Evolutionary conservation across 164 flowering plant genomes (phyloP).

Genomic region (Platanus orientalis): DNA sequence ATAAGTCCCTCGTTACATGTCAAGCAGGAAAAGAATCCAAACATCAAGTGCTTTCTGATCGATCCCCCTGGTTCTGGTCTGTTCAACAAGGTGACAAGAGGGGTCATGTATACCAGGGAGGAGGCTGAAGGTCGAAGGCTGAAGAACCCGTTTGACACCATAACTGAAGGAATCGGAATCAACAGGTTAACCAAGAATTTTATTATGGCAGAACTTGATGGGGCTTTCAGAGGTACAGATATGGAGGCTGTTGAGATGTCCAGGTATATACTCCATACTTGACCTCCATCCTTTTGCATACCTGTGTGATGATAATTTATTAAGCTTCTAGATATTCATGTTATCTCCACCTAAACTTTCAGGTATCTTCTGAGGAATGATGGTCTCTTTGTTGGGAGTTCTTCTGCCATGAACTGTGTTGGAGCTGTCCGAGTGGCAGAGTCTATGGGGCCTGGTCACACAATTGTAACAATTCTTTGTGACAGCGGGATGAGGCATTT

Average conservation of each 20-base stretch:
- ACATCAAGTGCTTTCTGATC: constrained; percentile 70
- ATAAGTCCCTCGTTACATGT: constrained; percentile 7
- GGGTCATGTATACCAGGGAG: constrained; percentile 91
- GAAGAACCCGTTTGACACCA: constrained; percentile 94
- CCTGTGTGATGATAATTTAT: too few species aligned
- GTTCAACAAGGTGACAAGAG: constrained; percentile 92
- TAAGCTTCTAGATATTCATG: not conserved
- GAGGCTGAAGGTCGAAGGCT: constrained; percentile 95
- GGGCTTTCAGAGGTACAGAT: constrained; percentile 88
- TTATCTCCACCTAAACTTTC: constrained; percentile 4
- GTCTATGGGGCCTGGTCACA: constrained; percentile 81
- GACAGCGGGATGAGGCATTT: constrained; percentile 95
- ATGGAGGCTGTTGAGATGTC: constrained; percentile 97
- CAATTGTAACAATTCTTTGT: constrained; percentile 85
- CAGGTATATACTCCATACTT: constrained; percentile 43
- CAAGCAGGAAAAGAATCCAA: constrained; percentile 67
- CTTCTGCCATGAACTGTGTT: constrained; percentile 98
- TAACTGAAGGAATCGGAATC: constrained; percentile 98
- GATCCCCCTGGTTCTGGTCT: constrained; percentile 98
- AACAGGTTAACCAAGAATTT: constrained; percentile 86
- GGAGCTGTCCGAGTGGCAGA: constrained; percentile 90
- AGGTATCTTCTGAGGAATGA: constrained; percentile 90
- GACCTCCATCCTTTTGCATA: not conserved
- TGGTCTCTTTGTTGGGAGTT: constrained; percentile 94
- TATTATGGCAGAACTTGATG: constrained; percentile 77